Conservation (phyloP, 1,284 basidiomycete genomes). For the Trametes sp. region DNA sequence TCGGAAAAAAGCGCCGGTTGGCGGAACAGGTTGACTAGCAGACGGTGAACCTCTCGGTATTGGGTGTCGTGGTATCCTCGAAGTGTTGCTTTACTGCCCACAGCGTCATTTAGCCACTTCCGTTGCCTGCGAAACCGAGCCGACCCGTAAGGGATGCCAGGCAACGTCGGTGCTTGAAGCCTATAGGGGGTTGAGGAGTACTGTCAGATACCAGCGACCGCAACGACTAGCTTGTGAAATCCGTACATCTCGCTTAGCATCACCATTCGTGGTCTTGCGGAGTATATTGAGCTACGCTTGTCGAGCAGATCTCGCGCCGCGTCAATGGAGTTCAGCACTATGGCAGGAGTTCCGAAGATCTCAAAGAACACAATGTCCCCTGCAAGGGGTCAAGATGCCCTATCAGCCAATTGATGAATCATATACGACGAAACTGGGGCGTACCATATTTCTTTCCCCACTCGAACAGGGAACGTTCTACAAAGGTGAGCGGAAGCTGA, state of each 20-base stretch:
- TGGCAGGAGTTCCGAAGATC: constrained; percentile 42
- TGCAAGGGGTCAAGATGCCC: neutral
- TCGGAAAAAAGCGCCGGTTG: neutral
- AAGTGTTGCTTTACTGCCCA: constrained; percentile 31
- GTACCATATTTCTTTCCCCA: neutral
- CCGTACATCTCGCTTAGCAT: constrained; percentile 40
- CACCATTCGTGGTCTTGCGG: constrained; percentile 43
- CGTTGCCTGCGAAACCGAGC: constrained; percentile 41
- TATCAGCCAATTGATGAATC: too few species aligned
- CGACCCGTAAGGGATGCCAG: constrained; percentile 36
- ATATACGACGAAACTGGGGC: neutral
- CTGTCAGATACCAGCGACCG: too few species aligned
- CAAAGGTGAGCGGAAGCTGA: neutral
- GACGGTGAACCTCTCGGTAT: too few species aligned
- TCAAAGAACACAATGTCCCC: neutral
- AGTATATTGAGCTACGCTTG: constrained; percentile 48
- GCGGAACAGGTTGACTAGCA: too few species aligned
- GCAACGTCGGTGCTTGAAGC: constrained; percentile 43
- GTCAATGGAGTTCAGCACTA: constrained; percentile 47
- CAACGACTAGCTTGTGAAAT: too few species aligned
- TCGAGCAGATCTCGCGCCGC: constrained; percentile 49
- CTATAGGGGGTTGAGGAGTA: neutral
- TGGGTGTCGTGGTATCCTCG: too few species aligned
- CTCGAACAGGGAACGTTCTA: neutral
- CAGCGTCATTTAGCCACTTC: constrained; percentile 41